phyloP scores from a whole-genome alignment of 768 basidiomycete genomes.

The Tulasnella sp. region DNA sequence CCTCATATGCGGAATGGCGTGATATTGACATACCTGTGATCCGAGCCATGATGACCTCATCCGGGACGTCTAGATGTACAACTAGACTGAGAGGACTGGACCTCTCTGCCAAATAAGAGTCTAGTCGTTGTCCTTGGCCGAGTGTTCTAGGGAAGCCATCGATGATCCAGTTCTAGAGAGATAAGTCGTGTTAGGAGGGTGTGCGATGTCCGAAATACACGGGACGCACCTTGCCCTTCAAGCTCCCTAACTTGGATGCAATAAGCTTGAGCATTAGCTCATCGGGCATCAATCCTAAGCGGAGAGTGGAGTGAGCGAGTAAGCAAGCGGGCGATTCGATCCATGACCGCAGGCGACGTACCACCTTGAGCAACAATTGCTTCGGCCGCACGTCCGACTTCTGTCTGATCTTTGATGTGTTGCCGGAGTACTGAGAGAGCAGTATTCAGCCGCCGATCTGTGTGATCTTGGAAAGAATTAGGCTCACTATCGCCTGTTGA shows the following conservation, averaged over 20 bases:
- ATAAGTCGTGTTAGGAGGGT: background rate
- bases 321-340: background rate
- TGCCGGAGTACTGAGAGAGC: constrained; percentile 45
- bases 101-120: constrained; percentile 54
- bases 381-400: constrained; percentile 63
- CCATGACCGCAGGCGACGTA: constrained; percentile 16
- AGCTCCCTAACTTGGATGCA: constrained; percentile 54
- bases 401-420: constrained; percentile 68
- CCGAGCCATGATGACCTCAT: constrained; percentile 70
- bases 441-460: no score
- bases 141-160: constrained; percentile 89
- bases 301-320: background rate
- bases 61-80: constrained; percentile 80
- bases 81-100: constrained; percentile 59
- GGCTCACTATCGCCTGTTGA: constrained; percentile 58
- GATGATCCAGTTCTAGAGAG: constrained; percentile 69
- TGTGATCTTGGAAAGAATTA: no score
- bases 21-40: constrained; percentile 42
- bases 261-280: constrained; percentile 70
- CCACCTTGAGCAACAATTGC: constrained; percentile 67
- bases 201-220: background rate
- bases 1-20: background rate
- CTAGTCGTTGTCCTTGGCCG: constrained; percentile 69
- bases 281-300: constrained; percentile 50
- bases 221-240: constrained; percentile 44